These are phyloP conservation scores for Leucocoprinus sp. DNA, from an alignment of 768 basidiomycete species.

Conservation along the genomic window DNA sequence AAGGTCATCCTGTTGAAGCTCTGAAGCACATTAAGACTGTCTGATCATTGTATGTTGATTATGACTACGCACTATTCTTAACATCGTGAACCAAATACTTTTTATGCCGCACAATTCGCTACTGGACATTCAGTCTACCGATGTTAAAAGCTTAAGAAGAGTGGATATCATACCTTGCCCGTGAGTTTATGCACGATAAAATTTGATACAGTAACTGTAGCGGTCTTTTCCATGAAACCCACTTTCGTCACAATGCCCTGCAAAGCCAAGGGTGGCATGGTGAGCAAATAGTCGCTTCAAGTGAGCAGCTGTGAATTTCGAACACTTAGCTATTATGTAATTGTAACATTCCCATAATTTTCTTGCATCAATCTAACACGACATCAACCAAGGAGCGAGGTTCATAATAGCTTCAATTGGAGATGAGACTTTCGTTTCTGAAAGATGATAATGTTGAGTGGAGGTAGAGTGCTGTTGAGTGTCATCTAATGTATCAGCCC, in stretches of 20 bases:
- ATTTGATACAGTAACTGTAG: constrained; percentile 73
- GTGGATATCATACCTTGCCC: constrained; percentile 66
- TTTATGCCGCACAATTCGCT: constrained; percentile 71
- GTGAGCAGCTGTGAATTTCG: neutral
- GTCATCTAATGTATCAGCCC: too few species aligned
- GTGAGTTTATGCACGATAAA: constrained; percentile 65
- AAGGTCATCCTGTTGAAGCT: constrained; percentile 56
- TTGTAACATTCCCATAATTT: too few species aligned
- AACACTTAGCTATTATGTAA: neutral
- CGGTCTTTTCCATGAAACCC: constrained; percentile 80
- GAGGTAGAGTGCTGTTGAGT: too few species aligned
- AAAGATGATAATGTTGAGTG: too few species aligned
- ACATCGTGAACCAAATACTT: constrained; percentile 77
- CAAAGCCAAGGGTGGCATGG: constrained; percentile 75
- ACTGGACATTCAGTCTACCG: constrained; percentile 5
- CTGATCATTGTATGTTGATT: neutral
- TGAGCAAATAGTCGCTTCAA: constrained; percentile 10
- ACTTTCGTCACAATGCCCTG: constrained; percentile 71
- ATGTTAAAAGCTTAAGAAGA: neutral
- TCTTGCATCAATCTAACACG: too few species aligned
- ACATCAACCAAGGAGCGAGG: too few species aligned
- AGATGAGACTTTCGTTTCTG: too few species aligned
- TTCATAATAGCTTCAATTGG: too few species aligned
- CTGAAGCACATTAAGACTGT: constrained; percentile 26
- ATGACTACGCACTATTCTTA: constrained; percentile 45